phyloP scores from a whole-genome alignment of 208 protist species.

The Wallacemonas sp. region DNA sequence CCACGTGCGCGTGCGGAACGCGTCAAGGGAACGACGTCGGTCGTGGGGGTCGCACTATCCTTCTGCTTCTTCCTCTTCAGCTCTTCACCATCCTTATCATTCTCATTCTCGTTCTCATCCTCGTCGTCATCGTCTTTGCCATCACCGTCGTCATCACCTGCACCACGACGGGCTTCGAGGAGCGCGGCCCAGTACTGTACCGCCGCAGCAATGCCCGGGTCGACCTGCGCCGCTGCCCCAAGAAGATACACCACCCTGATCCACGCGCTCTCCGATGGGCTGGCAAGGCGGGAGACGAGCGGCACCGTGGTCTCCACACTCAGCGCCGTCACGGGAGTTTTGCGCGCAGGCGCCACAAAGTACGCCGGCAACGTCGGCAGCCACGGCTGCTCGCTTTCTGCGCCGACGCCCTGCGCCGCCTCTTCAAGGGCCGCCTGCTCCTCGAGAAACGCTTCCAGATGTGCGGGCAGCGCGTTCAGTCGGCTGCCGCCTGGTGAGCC shows the following conservation, averaged over 20 bases:
- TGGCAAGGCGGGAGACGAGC: neutral
- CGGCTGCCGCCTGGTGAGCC: neutral
- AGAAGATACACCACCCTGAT: neutral
- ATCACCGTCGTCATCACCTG: neutral
- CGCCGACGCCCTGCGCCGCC: neutral
- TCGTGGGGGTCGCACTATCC: too few relatives aligned
- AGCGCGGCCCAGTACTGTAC: neutral
- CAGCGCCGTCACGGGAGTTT: conserved; percentile 9
- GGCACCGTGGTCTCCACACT: neutral
- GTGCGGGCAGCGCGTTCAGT: neutral
- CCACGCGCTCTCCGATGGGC: neutral
- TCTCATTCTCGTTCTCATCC: neutral
- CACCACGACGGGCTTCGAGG: neutral
- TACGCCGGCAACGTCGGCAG: neutral
- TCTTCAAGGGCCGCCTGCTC: neutral
- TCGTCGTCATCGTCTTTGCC: neutral
- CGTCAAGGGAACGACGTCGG: neutral
- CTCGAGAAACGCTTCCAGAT: neutral
- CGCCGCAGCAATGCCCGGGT: neutral
- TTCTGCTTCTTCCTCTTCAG: too few relatives aligned
- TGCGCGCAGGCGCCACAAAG: neutral
- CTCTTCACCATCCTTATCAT: neutral
- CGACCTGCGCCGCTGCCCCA: neutral
- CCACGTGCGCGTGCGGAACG: neutral
- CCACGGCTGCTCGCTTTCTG: neutral